Percentiles rank a stretch among this genome's conserved stretches.
Conservation (phyloP, 257 asterid genomes). For the Knoxia roxburghii region DNA sequence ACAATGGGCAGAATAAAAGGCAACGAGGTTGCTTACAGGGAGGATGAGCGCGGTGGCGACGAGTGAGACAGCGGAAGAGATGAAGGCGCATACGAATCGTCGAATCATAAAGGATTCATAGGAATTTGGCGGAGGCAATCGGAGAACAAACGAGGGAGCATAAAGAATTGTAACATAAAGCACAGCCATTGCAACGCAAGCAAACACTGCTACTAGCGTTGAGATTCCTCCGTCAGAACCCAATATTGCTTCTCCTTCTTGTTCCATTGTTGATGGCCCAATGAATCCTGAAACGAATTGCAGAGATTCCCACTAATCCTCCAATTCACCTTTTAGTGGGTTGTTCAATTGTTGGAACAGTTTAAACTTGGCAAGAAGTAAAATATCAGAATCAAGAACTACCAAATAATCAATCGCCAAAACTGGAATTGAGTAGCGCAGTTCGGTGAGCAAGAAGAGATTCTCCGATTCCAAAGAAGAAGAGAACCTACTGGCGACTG, state of each 20-base stretch:
- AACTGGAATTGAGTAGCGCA: too few species aligned
- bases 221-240: conserved; percentile 25
- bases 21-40: conserved; percentile 36
- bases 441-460: not conserved
- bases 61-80: conserved; percentile 63
- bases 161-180: conserved; percentile 81
- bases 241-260: conserved; percentile 15
- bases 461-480: not conserved
- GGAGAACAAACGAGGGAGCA: conserved; percentile 67
- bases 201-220: conserved; percentile 42
- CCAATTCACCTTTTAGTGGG: not conserved
- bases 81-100: conserved; percentile 75
- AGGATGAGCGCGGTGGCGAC: conserved; percentile 57
- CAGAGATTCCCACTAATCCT: not conserved
- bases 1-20: not conserved
- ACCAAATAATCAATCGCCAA: too few species aligned
- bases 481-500: too few species aligned
- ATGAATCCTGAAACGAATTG: not conserved
- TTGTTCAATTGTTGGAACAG: not conserved
- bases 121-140: conserved; percentile 73
- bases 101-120: conserved; percentile 58
- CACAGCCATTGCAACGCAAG: conserved; percentile 65
- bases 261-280: conserved; percentile 37
- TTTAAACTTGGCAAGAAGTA: not conserved
- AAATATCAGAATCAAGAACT: not conserved